Base-by-base conservation (phyloP, 768 basidiomycete genomes). In the Lactarius vividus region DNA sequence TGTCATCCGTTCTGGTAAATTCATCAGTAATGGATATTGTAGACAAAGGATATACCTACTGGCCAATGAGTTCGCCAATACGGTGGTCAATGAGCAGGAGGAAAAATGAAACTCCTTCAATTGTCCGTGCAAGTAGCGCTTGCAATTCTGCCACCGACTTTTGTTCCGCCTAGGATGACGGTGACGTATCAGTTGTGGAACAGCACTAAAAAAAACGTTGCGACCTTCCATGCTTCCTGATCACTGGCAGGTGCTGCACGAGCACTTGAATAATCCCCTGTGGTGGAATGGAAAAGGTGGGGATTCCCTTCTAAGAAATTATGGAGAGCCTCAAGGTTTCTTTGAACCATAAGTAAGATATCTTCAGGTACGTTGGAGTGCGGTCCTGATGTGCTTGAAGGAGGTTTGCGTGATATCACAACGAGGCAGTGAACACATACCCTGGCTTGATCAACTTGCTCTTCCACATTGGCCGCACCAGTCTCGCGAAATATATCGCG, bases 41-140 rank as follows among this genome's bases (percentile, higher is more conserved):
- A 26, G 33, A 28, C 13, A 52, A 28, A 26, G 39, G 8, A 39
- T 18, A 29, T 16, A 79, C 88, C 71, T 73, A 96, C 92, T 88
- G 85, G 40, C 87, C 79, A 63, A 97, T 85, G 33, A 97, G 82
- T 67, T 96, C 93, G 20, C 89, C 86, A 28, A 98, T 81, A 63
- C 87, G 85, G 78, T 98, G 96, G 73, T 99, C 97, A 71, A 86
- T 94, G 59, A 98, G 80, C 23, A 98, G 86, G 31, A 98, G 82
- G 59, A 98, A 81, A 75, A 98, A 99, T 0, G 94, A 93, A 63
- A 98, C 85, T 0, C 93, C 97, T 76, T 99, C 97, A 57, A 98
- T 92, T 5, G 93, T 88, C 72, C 96, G 86, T 11, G 84, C 84
- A 55, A 98, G 78, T 54, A 99, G 83, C 23, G 82, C 77, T 56